Percentiles rank a stretch among this genome's conserved stretches.
Evolutionary conservation across 192 early-diverging fungal genomes (phyloP).

Genomic region (Dispira simplex): DNA sequence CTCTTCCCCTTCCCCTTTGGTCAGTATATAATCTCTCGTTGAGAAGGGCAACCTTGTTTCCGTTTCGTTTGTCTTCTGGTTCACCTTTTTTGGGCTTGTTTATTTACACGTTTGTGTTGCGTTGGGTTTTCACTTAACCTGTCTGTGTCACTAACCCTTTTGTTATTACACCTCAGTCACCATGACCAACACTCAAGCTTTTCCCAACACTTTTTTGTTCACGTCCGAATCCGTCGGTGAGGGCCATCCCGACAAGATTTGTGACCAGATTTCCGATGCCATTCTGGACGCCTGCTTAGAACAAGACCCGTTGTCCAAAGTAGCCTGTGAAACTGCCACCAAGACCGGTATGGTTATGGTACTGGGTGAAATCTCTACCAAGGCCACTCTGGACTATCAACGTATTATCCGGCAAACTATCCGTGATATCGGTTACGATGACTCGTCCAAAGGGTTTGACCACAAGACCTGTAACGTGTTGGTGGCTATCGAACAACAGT

Average conservation of each 20-base stretch:
- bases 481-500: conserved; percentile 99
- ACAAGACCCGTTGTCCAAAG: conserved; percentile 93
- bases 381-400: conserved; percentile 96
- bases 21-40: background rate
- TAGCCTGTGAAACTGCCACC: conserved; percentile 98
- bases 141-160: background rate
- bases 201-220: conserved; percentile 88
- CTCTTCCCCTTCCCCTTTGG: background rate
- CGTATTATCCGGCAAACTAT: conserved; percentile 98
- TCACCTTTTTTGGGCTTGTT: background rate
- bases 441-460: conserved; percentile 98
- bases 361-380: conserved; percentile 99
- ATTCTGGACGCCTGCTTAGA: conserved; percentile 92
- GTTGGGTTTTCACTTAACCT: background rate
- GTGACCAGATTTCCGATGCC: conserved; percentile 98
- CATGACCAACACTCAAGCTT: conserved; percentile 6
- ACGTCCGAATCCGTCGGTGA: conserved; percentile 99
- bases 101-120: no score
- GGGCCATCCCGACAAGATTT: conserved; percentile 99
- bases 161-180: background rate
- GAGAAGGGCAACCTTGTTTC: background rate
- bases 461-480: conserved; percentile 99
- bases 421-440: conserved; percentile 99
- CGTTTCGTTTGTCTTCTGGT: background rate
- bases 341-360: conserved; percentile 99